Base-by-base conservation (phyloP, 2,329 filamentous ascomycete genomes). In the Blumeria hordei region DNA sequence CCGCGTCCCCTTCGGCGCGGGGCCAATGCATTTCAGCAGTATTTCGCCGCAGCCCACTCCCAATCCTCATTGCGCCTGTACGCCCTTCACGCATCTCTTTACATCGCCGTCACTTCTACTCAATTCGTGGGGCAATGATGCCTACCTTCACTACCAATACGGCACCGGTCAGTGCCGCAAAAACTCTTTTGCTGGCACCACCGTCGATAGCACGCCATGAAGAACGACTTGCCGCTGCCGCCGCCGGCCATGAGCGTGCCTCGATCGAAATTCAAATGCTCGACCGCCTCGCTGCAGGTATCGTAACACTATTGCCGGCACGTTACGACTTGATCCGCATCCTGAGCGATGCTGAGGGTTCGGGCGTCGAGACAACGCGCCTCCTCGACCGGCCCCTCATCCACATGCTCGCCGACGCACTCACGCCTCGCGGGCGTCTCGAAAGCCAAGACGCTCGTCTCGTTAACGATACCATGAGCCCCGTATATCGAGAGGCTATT, bases 191-290 rank as follows among this genome's bases (percentile, higher is more conserved):
- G 43, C 81, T 96, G 58, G 88, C 90, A 35, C 90, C 92, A 54
- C 88, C 92, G 11, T 94, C 88, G 28, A 77, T 96, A 63, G 83
- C 92, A 61, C 79, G 86, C 55, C 83, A 94, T 68, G 85, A 88
- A 61, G 81, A 86, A 61, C 80, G 80, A 63, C 75, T 96, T 60
- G 76, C 79, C 60, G 71, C 72, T 60, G 73, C 92, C 58, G 77
- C 94, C 63, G 73, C 79, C 57, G 72, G 78, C 56, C 80, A 86
- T 70, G 80, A 92, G 67, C 82, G 87, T 65, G 71, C 75, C 59
- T 72, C 76, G 49, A 90, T 88, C 58, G 92, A 98, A 66, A 74
- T 98, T 54, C 92, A 96, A 69, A 98, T 98, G 92, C 83, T 98
- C 58, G 92, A 98, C 70, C 86, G 92, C 54, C 77, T 98, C 43